Evolutionary conservation across 1,139 yeast genomes (phyloP), one percentile per base, ranked within the genome.

Genomic region (Lodderomyces margitis): DNA sequence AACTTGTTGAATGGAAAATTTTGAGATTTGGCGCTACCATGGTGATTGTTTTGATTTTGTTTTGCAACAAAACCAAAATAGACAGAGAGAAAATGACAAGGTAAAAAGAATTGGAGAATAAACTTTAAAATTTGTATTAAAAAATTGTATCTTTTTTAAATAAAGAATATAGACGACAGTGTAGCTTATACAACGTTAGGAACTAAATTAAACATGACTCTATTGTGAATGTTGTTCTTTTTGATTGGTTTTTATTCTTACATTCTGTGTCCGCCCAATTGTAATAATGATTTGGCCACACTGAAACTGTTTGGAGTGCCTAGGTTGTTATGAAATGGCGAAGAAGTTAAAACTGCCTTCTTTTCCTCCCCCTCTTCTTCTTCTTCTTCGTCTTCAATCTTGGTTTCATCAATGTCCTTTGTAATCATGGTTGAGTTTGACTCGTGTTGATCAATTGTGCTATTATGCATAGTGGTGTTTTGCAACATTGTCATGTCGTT

Each of bases 1-100:
- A 83, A 88, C 63, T 68, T 88, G 56, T 51, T 83, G 37, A 61
- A 62, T 33, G 92, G 91, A 19, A 88, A 88, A 64, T 74, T 87
- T 51, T 86, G 68, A 28, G 10, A n/a, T n/a, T n/a, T 8, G 6
- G 32, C 32, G 32, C 32, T 28, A 28, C 32, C 32, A 3, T 5
- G 31, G 11, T n/a, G 4, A 5, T 36, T 24, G 21, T 12, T 17
- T 32, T 32, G 7, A 7, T 16, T 17, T 17, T 32, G 16, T 5
- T 17, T 32, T 28, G 32, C 32, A 28, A 28, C 15, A 28, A 28
- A 15, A 8, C n/a, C n/a, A 10, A 27, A 27, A 27, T 12, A 27
- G 5, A 11, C 28, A 25, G 30, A 25, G 30, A 25, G 30, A 25
- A 9, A 12, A 25, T 12, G 16, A 25, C 11, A 23, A 23, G 11